Evolutionary conservation across 345 rosid genomes (phyloP), one percentile per base, ranked within the genome.

Genomic region (Brassica carinata): DNA sequence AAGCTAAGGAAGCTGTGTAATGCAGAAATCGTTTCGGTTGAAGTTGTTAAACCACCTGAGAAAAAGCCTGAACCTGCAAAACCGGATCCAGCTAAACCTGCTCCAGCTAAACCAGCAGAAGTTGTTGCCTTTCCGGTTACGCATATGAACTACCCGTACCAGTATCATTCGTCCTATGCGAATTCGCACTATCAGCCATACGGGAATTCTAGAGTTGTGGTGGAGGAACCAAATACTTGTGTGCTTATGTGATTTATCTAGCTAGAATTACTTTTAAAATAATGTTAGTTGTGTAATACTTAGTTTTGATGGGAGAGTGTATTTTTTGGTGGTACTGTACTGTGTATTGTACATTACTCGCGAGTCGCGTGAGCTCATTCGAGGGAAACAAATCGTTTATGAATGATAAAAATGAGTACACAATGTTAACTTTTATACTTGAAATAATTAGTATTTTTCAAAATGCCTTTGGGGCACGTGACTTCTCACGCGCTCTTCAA

Each of bases 41-140:
- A 89, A 73, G 89, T 80, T 19, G 89, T 86, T 27, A 92, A 90
- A 77, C 88, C 88, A 76, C 87, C 86, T 0, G 90, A 88, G 82
- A 87, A 88, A 83, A 87, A 89, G 27, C 90, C 88, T 17, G 87
- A 86, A 57, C 85, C 86, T 0, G 86, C 62, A 1, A 71, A 88
- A 66, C 30, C 76, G 58, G 58, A 8, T 53, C 58, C 58, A 53
- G 19, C 19, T n/a, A 53, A n/a, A 53, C 58, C 58, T 38, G 69
- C 8, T 72, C 11, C 29, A 13, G 0, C 63, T 55, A 76, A 76
- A 71, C 73, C 64, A 27, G 34, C 1, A 5, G 73, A 76, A 40
- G 1, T 31, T 23, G 57, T 71, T 71, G 64, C 77, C 29, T 6
- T 26, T 48, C 81, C 84, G 33, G 26, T 72, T 48, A 63, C 53